These are phyloP conservation scores for Oryza brachyantha DNA, from an alignment of 176 grass and related monocot species.

Conservation along the genomic window DNA sequence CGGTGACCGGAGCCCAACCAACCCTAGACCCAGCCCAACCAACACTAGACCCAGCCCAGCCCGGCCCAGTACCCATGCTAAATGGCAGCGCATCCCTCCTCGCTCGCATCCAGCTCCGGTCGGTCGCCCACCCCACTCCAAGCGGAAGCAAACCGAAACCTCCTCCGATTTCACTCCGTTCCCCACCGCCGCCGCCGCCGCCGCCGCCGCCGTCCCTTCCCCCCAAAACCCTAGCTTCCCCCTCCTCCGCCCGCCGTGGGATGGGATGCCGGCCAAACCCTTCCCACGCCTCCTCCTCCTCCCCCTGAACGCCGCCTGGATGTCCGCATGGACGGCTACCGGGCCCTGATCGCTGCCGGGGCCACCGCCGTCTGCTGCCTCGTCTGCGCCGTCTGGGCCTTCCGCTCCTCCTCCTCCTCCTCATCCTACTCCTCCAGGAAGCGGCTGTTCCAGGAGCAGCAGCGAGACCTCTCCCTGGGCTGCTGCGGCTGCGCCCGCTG, in stretches of 20 bases:
- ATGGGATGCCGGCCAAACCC: slow-evolving; percentile 60
- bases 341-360: slow-evolving; percentile 75
- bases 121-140: neutral
- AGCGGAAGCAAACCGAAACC: slow-evolving; percentile 10
- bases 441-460: neutral
- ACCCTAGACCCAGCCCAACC: neutral
- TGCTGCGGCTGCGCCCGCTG: slow-evolving; percentile 42
- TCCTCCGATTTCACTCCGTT: slow-evolving; percentile 11
- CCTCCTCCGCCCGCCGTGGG: slow-evolving; percentile 29
- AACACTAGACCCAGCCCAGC: neutral
- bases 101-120: neutral
- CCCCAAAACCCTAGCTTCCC: slow-evolving; percentile 59
- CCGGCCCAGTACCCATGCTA: neutral
- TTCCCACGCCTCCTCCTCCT: slow-evolving; percentile 7
- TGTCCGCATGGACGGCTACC: slow-evolving; percentile 67
- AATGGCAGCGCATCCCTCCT: slow-evolving; percentile 1
- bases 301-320: slow-evolving; percentile 29
- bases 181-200: neutral
- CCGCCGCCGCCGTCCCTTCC: no score
- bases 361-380: slow-evolving; percentile 67
- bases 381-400: slow-evolving; percentile 48
- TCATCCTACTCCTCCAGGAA: slow-evolving; percentile 15
- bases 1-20: no score
- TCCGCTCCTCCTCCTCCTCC: slow-evolving; percentile 31
- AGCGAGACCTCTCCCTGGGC: neutral